A percentile compares a stretch with the other conserved stretches of the same genome.
Conservation (phyloP, 2,329 filamentous ascomycete genomes). For the Alternaria hordeiaustralica region DNA sequence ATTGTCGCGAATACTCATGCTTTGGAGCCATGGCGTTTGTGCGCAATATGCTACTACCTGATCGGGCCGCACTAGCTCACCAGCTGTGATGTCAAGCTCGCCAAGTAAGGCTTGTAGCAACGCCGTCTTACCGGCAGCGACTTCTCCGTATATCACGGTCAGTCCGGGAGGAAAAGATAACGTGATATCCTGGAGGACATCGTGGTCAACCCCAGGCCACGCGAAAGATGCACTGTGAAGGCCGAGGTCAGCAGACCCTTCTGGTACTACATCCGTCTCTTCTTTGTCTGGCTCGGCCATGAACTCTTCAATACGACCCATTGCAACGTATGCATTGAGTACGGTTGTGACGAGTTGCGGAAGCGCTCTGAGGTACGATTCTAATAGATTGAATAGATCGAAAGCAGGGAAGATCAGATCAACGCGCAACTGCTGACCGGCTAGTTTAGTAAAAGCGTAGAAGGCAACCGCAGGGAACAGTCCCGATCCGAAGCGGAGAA, state of each 20-base stretch:
- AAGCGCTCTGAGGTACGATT: slow-evolving; percentile 74
- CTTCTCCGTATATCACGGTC: slow-evolving; percentile 68
- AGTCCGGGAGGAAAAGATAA: slow-evolving; percentile 63
- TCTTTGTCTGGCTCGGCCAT: slow-evolving; percentile 85
- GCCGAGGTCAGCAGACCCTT: slow-evolving; percentile 49
- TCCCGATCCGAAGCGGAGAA: slow-evolving; percentile 74
- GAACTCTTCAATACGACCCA: slow-evolving; percentile 82
- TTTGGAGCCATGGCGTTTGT: slow-evolving; percentile 72
- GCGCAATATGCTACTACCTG: slow-evolving; percentile 69
- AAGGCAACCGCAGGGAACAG: slow-evolving; percentile 83
- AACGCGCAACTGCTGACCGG: slow-evolving; percentile 71
- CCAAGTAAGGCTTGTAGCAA: slow-evolving; percentile 65
- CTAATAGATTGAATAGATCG: slow-evolving; percentile 78
- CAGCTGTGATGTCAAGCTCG: slow-evolving; percentile 62
- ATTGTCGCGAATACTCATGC: slow-evolving; percentile 73
- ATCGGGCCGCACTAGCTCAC: slow-evolving; percentile 60
- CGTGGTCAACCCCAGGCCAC: slow-evolving; percentile 72
- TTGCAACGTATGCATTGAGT: slow-evolving; percentile 82
- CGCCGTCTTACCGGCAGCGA: slow-evolving; percentile 69
- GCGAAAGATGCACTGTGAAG: slow-evolving; percentile 74
- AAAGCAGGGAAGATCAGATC: slow-evolving; percentile 88
- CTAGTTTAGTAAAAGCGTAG: slow-evolving; percentile 77
- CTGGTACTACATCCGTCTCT: slow-evolving; percentile 51
- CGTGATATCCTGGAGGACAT: slow-evolving; percentile 62
- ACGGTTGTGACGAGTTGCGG: slow-evolving; percentile 77